Evolutionary conservation across 805 yeast genomes (phyloP).

Genomic region (Starmerella etchellsii): DNA sequence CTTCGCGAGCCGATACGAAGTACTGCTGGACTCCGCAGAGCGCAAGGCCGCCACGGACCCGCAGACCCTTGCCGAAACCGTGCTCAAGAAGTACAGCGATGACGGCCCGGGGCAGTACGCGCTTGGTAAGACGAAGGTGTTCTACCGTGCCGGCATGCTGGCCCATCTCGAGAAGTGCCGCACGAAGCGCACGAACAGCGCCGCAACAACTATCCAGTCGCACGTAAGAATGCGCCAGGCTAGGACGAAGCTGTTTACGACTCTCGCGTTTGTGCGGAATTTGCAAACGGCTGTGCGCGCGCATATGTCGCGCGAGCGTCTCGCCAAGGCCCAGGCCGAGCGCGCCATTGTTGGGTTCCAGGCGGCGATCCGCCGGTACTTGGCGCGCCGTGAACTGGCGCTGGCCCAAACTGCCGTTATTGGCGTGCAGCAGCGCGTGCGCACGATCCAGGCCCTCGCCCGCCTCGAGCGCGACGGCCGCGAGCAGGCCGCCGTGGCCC

Average conservation of each 20-base stretch:
- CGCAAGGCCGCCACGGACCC: conserved; percentile 43
- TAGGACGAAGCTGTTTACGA: conserved; percentile 47
- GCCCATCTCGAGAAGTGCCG: conserved; percentile 81
- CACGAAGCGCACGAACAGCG: conserved; percentile 57
- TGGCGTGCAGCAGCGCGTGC: conserved; percentile 44
- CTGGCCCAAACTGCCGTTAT: conserved; percentile 41
- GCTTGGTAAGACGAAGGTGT: conserved; percentile 83
- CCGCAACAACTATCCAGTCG: conserved; percentile 81
- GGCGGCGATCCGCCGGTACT: conserved; percentile 36
- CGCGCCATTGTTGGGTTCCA: conserved; percentile 62
- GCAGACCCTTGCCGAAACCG: conserved; percentile 51
- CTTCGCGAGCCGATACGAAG: conserved; percentile 78
- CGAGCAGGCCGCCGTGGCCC: conserved; percentile 48
- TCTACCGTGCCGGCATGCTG: conserved; percentile 92
- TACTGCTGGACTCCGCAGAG: conserved; percentile 57
- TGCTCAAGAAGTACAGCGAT: conserved; percentile 45
- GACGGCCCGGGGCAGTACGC: conserved; percentile 5
- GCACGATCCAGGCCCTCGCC: conserved; percentile 40
- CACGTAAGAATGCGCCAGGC: conserved; percentile 52
- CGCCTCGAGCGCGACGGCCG: conserved; percentile 39
- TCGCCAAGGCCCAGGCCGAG: conserved; percentile 37
- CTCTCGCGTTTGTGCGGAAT: conserved; percentile 39
- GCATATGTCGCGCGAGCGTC: conserved; percentile 40
- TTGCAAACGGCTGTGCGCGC: conserved; percentile 60
- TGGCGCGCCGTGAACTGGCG: conserved; percentile 40